Conservation (phyloP, 2,329 filamentous ascomycete genomes). For the Talaromyces sp. region DNA sequence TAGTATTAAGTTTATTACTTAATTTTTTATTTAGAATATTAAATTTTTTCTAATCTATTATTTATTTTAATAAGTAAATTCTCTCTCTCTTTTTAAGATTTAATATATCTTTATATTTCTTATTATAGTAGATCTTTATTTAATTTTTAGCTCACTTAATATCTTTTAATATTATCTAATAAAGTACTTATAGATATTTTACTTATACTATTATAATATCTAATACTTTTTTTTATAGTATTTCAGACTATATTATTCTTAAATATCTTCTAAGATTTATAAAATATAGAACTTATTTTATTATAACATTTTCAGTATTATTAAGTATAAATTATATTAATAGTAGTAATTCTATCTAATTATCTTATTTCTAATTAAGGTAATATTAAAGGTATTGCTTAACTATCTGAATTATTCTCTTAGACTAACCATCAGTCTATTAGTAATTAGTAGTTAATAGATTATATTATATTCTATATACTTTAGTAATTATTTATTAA, state of each 20-base stretch:
- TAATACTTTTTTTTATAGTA: neutral
- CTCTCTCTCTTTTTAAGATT: neutral
- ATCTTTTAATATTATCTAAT: neutral
- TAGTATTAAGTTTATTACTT: neutral
- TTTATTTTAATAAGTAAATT: neutral
- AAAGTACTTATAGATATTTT: neutral
- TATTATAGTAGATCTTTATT: neutral
- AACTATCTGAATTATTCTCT: too few relatives aligned
- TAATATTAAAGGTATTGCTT: too few relatives aligned
- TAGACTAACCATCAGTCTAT: neutral
- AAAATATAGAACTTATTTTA: too few relatives aligned
- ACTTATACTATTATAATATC: neutral
- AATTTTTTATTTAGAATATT: neutral
- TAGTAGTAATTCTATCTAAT: too few relatives aligned
- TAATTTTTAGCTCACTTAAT: neutral
- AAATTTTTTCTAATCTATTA: neutral
- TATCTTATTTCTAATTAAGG: too few relatives aligned
- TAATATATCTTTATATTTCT: neutral
- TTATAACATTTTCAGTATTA: too few relatives aligned
- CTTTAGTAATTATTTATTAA: too few relatives aligned
- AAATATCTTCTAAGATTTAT: too few relatives aligned
- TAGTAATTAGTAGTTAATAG: too few relatives aligned
- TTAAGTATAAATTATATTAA: too few relatives aligned
- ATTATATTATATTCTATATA: too few relatives aligned
- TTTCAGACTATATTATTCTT: neutral